Percentiles rank a stretch among this genome's conserved stretches.
Evolutionary conservation across 192 early-diverging fungal species (phyloP).

Genomic region (Allomyces javanicus): DNA sequence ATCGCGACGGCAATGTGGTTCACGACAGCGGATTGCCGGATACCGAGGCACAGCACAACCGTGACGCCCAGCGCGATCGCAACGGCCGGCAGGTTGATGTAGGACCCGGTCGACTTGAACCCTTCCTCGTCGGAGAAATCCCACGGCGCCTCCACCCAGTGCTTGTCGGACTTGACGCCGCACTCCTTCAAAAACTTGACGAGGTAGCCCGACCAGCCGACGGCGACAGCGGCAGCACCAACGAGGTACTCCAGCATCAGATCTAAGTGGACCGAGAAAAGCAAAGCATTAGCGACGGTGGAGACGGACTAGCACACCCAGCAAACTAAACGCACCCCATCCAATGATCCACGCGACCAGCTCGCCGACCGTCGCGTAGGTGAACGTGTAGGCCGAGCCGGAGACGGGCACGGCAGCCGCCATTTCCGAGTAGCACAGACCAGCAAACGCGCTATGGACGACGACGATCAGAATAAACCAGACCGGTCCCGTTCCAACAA

Average conservation of each 20-base stretch:
- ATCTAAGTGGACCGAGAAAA: constrained; percentile 64
- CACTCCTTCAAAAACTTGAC: constrained; percentile 42
- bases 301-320: constrained; percentile 39
- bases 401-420: constrained; percentile 72
- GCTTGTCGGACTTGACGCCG: constrained; percentile 16
- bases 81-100: constrained; percentile 5
- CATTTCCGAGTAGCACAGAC: constrained; percentile 71
- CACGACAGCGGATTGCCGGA: neutral
- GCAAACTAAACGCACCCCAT: neutral
- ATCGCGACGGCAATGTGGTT: constrained; percentile 1
- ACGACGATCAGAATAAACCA: constrained; percentile 34
- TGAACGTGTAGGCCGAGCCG: constrained; percentile 72
- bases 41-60: neutral
- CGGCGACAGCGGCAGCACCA: constrained; percentile 58
- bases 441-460: constrained; percentile 37
- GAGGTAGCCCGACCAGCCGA: constrained; percentile 70
- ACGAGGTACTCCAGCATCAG: constrained; percentile 75
- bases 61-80: neutral
- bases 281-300: constrained; percentile 66
- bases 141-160: constrained; percentile 51
- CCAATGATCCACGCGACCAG: neutral
- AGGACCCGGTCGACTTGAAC: constrained; percentile 20
- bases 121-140: constrained; percentile 30
- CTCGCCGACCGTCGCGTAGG: constrained; percentile 74
- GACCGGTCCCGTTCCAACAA: constrained; percentile 12